Conservation (phyloP, 805 yeast species). For the Starmerella davenportii region DNA sequence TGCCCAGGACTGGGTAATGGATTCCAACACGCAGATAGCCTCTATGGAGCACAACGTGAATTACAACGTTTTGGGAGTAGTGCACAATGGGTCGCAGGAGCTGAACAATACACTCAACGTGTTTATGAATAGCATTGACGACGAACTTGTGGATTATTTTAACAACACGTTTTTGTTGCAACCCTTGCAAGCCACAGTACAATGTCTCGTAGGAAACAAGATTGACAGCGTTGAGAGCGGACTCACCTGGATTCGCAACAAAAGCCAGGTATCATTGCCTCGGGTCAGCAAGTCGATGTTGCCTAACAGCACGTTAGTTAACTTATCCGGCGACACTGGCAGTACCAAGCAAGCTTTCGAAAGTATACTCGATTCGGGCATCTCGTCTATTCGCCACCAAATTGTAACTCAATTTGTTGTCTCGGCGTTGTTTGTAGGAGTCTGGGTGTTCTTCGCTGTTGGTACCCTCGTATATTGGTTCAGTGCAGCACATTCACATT, state of each 20-base stretch:
- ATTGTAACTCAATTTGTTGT: conserved; percentile 10
- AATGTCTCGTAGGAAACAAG: conserved; percentile 66
- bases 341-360: neutral
- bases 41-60: conserved; percentile 38
- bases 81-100: conserved; percentile 36
- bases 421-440: conserved; percentile 8
- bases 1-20: conserved; percentile 30
- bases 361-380: neutral
- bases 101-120: conserved; percentile 42
- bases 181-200: conserved; percentile 50
- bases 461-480: too few relatives aligned
- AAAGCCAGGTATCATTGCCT: conserved; percentile 45
- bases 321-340: neutral
- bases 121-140: conserved; percentile 43
- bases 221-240: conserved; percentile 49
- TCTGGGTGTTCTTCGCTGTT: conserved; percentile 11
- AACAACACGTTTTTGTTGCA: conserved; percentile 46
- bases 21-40: conserved; percentile 38
- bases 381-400: conserved; percentile 2
- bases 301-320: neutral
- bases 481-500: too few relatives aligned
- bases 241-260: conserved; percentile 55
- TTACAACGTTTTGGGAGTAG: conserved; percentile 46
- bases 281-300: neutral
- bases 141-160: conserved; percentile 41